Base-by-base conservation (phyloP, 2,329 filamentous ascomycete genomes). In the Fusarium pseudograminearum region DNA sequence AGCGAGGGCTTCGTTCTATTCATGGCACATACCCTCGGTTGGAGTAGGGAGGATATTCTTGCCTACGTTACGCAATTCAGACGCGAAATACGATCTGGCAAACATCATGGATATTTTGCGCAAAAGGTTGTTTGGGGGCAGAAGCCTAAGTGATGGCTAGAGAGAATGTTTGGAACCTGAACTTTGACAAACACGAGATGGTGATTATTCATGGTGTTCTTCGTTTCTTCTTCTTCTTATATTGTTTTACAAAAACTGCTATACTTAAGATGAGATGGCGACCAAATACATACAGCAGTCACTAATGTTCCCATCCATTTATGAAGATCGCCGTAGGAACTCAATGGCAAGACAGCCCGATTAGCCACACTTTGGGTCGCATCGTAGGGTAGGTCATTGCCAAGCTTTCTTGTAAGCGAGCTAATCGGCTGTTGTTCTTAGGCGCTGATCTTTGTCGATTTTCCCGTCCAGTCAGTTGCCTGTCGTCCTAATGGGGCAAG, bases 11-110 rank as follows among this genome's bases (percentile, higher is more conserved):
- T 74, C 10, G 61, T 77, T 3, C 28, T 79, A 16, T 80, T 77
- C 46, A 76, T 82, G 66, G 77, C 76, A 4, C 64, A 74, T 20
- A 76, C 80, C 30, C 75, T 80, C 18, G 78, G 79, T 0, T 82
- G 80, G 80, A 71, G 68, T 0, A 73, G 70, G n/a, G 68, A 75
- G 1, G 77, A 81, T 44, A 77, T 80, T 1, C 56, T 76, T 7
- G 70, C 76, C 9, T 81, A 80, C 18, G 66, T 80, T 9, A 75
- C 74, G 0, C 75, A 79, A 20, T 73, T 81, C 5, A 76, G 76
- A 40, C 74, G 76, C 7, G 78, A 79, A 44, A 65, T 79, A 4
- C 61, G 74, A 0, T 69, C 69, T 3, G 71, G 69, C 0, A 76
- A 77, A 42, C 47, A 75, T n/a, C 76, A 78, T 33, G 68, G 73